A percentile compares a stretch with the other conserved stretches of the same genome.
Conservation (phyloP, 2,329 filamentous ascomycete genomes). For the Ramularia endophylla region DNA sequence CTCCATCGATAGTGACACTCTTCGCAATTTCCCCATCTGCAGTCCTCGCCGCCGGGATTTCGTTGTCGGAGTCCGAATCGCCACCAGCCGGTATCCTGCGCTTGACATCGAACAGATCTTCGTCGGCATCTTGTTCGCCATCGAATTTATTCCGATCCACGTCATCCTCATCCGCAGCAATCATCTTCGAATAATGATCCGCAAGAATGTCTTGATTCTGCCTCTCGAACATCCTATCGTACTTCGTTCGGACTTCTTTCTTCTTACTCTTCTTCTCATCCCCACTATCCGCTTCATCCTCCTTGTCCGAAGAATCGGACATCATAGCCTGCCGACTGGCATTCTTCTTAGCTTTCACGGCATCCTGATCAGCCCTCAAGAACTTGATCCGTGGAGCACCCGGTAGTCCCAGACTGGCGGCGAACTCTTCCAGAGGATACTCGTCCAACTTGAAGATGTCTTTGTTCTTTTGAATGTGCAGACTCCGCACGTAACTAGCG, state of each 20-base stretch:
- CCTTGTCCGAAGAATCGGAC: conserved; percentile 54
- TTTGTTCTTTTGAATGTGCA: conserved; percentile 87
- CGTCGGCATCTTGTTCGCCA: conserved; percentile 41
- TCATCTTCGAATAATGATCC: conserved; percentile 85
- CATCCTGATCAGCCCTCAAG: conserved; percentile 80
- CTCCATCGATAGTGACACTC: conserved; percentile 59
- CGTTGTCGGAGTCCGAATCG: conserved; percentile 20
- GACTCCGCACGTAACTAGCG: conserved; percentile 76
- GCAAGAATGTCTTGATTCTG: conserved; percentile 93
- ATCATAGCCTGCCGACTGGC: conserved; percentile 60
- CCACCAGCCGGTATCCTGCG: conserved; percentile 69
- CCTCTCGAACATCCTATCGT: conserved; percentile 96
- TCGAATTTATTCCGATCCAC: conserved; percentile 31
- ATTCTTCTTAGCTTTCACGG: conserved; percentile 83
- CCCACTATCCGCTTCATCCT: conserved; percentile 49
- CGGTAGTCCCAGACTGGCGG: conserved; percentile 77
- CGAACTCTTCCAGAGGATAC: conserved; percentile 79
- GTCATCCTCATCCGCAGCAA: conserved; percentile 53
- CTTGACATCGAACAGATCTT: conserved; percentile 85
- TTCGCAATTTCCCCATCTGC: conserved; percentile 48
- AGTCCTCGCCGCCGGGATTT: conserved; percentile 39
- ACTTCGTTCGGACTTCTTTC: conserved; percentile 80
- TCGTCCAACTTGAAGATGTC: conserved; percentile 80
- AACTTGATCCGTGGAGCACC: conserved; percentile 93
- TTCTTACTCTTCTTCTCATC: conserved; percentile 48